These are phyloP conservation scores for Verticillium klebahnii DNA, from an alignment of 2,329 filamentous ascomycete genomes.

Conservation along the genomic window DNA sequence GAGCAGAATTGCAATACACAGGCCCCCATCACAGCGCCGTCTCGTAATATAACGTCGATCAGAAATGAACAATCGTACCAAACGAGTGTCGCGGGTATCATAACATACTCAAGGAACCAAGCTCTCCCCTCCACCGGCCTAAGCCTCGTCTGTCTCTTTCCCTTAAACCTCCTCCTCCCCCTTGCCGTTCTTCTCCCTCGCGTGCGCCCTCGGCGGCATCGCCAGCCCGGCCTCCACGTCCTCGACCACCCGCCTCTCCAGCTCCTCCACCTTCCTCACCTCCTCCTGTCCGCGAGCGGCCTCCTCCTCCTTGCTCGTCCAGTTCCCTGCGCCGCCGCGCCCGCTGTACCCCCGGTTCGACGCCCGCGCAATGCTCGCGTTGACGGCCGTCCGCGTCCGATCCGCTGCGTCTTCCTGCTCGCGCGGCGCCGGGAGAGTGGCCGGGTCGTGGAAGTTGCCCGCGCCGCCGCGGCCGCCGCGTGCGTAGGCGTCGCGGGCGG, in stretches of 20 bases:
- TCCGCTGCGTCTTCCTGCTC: conserved; percentile 28
- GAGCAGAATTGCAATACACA: conserved; percentile 1
- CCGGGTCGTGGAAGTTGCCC: conserved; percentile 50
- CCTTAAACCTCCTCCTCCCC: conserved; percentile 11
- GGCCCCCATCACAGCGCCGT: neutral
- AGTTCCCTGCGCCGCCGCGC: conserved; percentile 57
- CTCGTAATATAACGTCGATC: neutral
- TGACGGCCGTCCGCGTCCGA: conserved; percentile 27
- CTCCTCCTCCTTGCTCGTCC: conserved; percentile 22
- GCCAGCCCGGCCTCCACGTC: conserved; percentile 44
- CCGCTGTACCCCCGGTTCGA: conserved; percentile 28
- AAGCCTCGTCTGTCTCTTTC: conserved; percentile 2
- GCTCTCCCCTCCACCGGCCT: neutral
- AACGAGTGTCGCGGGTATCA: conserved; percentile 12
- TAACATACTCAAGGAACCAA: conserved; percentile 1
- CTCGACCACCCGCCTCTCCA: conserved; percentile 37
- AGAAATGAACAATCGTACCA: conserved; percentile 5
- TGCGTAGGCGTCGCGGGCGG: conserved; percentile 26
- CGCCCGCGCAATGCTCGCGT: conserved; percentile 19
- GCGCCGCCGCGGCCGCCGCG: conserved; percentile 55
- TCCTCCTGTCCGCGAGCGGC: conserved; percentile 22
- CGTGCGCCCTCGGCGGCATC: conserved; percentile 40
- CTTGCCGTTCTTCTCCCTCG: conserved; percentile 17
- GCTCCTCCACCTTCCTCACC: conserved; percentile 21
- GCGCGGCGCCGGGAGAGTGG: conserved; percentile 24